Conservation (phyloP, 148 eudicot genomes). For the Rhododendron simsii region DNA sequence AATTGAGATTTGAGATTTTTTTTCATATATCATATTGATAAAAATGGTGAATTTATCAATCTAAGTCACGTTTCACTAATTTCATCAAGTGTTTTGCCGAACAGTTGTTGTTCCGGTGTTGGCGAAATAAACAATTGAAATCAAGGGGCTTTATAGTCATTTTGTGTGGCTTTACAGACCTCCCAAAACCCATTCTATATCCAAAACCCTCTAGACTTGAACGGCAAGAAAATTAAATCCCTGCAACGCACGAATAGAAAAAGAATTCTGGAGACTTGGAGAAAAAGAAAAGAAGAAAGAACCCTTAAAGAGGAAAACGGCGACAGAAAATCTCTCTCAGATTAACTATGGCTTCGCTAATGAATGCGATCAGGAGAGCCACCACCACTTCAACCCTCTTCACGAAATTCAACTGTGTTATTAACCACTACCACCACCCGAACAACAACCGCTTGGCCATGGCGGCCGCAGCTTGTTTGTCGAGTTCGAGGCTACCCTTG, state of each 20-base stretch:
- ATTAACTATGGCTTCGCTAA: background rate
- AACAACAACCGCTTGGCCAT: background rate
- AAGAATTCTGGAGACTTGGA: background rate
- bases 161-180: too few species aligned
- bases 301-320: background rate
- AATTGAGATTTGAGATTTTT: too few species aligned
- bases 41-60: too few species aligned
- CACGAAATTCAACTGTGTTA: background rate
- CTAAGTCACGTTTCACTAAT: too few species aligned
- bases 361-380: background rate
- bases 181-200: background rate
- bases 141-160: too few species aligned
- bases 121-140: too few species aligned
- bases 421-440: background rate
- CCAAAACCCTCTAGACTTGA: background rate
- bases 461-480: background rate
- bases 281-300: background rate
- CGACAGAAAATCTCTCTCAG: background rate
- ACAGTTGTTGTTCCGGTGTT: too few species aligned
- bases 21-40: too few species aligned
- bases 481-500: background rate
- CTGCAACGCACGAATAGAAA: background rate
- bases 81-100: too few species aligned
- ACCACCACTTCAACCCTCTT: background rate
- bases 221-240: background rate